phyloP scores from a whole-genome alignment of 1,284 basidiomycete genomes.

The Prillingera fragicola region DNA sequence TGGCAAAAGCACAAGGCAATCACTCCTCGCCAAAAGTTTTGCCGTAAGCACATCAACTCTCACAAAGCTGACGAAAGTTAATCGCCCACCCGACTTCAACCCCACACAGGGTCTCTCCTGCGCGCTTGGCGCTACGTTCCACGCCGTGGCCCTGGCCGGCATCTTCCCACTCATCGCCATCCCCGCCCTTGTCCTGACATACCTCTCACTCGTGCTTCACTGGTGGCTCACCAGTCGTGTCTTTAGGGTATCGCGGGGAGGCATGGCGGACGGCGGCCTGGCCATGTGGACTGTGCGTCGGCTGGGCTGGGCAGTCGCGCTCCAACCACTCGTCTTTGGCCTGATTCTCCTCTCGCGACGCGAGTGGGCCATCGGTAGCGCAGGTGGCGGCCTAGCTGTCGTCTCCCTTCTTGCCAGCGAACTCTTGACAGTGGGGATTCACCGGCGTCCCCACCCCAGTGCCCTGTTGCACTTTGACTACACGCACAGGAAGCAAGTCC shows the following conservation, averaged over 20 bases:
- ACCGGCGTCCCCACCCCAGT: slow-evolving; percentile 1
- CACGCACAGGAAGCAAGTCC: not conserved
- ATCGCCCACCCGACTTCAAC: slow-evolving; percentile 65
- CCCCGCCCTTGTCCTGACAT: slow-evolving; percentile 60
- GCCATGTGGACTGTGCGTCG: slow-evolving; percentile 69
- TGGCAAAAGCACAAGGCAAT: slow-evolving; percentile 56
- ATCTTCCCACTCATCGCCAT: slow-evolving; percentile 72
- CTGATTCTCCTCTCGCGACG: slow-evolving; percentile 61
- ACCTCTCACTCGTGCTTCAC: slow-evolving; percentile 65
- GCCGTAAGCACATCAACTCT: slow-evolving; percentile 53
- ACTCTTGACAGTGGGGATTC: slow-evolving; percentile 15
- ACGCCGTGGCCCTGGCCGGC: slow-evolving; percentile 62
- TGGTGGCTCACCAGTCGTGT: slow-evolving; percentile 70
- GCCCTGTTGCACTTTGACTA: not conserved
- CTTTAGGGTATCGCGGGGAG: slow-evolving; percentile 60
- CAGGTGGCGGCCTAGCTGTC: slow-evolving; percentile 57
- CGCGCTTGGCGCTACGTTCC: slow-evolving; percentile 62
- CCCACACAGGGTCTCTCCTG: slow-evolving; percentile 61
- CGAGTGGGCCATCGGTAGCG: slow-evolving; percentile 65
- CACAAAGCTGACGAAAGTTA: slow-evolving; percentile 51
- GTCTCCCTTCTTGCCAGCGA: slow-evolving; percentile 37
- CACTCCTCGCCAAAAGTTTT: slow-evolving; percentile 71
- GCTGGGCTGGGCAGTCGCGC: slow-evolving; percentile 50
- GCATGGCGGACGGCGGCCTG: slow-evolving; percentile 62
- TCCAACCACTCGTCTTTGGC: slow-evolving; percentile 69